Conservation (phyloP, 2,329 filamentous ascomycete species). For the Lasiodiplodia sp. region DNA sequence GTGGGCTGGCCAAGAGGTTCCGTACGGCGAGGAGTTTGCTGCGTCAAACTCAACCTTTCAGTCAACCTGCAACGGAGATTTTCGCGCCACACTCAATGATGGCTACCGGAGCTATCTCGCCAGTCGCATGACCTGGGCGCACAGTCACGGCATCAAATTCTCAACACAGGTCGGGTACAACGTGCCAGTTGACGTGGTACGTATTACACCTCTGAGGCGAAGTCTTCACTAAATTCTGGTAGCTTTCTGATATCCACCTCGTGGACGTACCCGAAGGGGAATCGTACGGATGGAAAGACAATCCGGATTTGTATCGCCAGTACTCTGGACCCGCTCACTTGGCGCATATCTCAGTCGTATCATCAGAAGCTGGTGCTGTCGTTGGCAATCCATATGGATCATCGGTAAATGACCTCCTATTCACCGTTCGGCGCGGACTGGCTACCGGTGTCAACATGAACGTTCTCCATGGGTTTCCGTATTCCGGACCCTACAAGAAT, state of each 20-base stretch:
- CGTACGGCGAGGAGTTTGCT: conserved; percentile 32
- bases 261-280: conserved; percentile 46
- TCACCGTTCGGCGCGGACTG: conserved; percentile 48
- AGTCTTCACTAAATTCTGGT: background rate
- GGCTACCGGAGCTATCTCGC: conserved; percentile 42
- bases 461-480: conserved; percentile 55
- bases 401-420: conserved; percentile 42
- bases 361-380: conserved; percentile 44
- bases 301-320: conserved; percentile 45
- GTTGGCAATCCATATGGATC: conserved; percentile 37
- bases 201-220: background rate
- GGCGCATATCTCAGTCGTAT: conserved; percentile 40
- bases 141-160: conserved; percentile 37
- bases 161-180: conserved; percentile 46
- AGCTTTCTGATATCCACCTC: conserved; percentile 38
- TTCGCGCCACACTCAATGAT: conserved; percentile 39
- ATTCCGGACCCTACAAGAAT: conserved; percentile 51
- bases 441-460: conserved; percentile 53
- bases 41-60: conserved; percentile 30
- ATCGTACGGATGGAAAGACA: conserved; percentile 42
- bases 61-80: conserved; percentile 39
- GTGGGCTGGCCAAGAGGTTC: conserved; percentile 28
- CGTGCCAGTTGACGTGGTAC: conserved; percentile 44
- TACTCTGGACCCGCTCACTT: conserved; percentile 44
- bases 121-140: conserved; percentile 38